Evolutionary conservation across 2,329 filamentous ascomycete species (phyloP).

Genomic region (Ilyonectria robusta): DNA sequence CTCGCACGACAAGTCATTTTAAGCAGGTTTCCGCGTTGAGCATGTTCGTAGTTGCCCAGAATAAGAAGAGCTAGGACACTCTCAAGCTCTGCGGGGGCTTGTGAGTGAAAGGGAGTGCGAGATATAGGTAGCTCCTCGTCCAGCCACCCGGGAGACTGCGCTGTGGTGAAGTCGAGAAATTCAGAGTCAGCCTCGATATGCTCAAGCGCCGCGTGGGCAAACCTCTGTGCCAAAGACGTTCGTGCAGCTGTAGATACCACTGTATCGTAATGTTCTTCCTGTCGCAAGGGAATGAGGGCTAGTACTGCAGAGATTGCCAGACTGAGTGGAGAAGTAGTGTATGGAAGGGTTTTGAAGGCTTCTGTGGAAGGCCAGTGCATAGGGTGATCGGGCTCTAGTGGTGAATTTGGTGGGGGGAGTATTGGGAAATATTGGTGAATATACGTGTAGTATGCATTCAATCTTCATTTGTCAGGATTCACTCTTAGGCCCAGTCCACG

Average conservation of each 20-base stretch:
- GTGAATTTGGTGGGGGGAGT: not conserved
- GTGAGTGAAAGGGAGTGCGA: not conserved
- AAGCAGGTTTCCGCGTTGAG: not conserved
- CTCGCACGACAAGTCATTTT: not conserved
- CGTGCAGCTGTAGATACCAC: not conserved
- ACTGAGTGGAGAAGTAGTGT: not conserved
- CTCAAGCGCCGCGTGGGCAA: not conserved
- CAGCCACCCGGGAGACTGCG: not conserved
- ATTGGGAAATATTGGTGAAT: constrained; percentile 3
- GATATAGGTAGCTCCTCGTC: not conserved
- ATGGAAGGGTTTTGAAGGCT: not conserved
- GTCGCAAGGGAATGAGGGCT: constrained; percentile 1
- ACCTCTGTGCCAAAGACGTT: not conserved
- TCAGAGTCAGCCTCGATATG: not conserved
- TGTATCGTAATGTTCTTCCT: not conserved
- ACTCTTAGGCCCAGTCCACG: not conserved
- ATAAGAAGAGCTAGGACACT: not conserved
- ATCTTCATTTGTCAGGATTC: not conserved
- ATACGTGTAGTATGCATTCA: not conserved
- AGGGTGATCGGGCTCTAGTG: not conserved
- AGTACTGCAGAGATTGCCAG: not conserved
- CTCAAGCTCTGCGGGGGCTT: not conserved
- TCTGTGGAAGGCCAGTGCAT: not conserved
- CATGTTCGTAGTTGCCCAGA: not conserved
- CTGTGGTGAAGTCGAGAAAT: not conserved